Base-by-base conservation (phyloP, 352 stramenopile species). In the Phytophthora pisi region DNA sequence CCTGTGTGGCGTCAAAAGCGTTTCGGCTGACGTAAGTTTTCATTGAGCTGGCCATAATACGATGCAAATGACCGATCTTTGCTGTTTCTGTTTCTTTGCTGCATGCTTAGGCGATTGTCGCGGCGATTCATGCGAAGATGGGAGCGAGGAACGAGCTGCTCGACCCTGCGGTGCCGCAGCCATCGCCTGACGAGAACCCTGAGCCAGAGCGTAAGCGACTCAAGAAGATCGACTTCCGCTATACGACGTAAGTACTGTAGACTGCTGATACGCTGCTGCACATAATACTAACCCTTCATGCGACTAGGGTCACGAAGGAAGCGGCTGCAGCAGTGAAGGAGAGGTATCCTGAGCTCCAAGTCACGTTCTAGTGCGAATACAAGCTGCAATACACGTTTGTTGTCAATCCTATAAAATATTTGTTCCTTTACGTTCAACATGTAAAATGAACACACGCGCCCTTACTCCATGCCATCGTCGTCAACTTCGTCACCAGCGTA, bases 141-240 rank as follows among this genome's bases (percentile, higher is more conserved):
- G 85, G 83, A 10, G 70, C 59, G n/a, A 61, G 69, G 51, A 87
- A 63, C 7, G 82, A 89, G 15, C 10, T 77, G 5, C 36, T 67
- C 8, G 82, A 68, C 62, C 28, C 49, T 61, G 53, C 30, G 51
- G 10, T 67, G 45, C 57, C 69, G 4, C 66, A 66, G 10, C 62
- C 71, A 49, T 65, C 55, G 55, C 52, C 57, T 31, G 57, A 70
- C 18, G 76, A 82, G 11, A 86, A 81, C 38, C 66, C 58, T 4
- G 84, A 90, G 43, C 89, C 86, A 0, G 85, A 92, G 62, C 82
- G 83, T 31, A 97, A 97, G 74, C 82, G 85, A 5, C 81, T 97
- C 45, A 97, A 97, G 74, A 93, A 91, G 54, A 79, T 97, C 54
- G 88, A 97, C 54, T 93, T 97, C 30, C 89, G 89, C 57, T 97